Percentiles rank a stretch among this genome's conserved stretches.
These are phyloP conservation scores for Didymella lethalis DNA, from an alignment of 2,329 filamentous ascomycete species.

Conservation along the genomic window DNA sequence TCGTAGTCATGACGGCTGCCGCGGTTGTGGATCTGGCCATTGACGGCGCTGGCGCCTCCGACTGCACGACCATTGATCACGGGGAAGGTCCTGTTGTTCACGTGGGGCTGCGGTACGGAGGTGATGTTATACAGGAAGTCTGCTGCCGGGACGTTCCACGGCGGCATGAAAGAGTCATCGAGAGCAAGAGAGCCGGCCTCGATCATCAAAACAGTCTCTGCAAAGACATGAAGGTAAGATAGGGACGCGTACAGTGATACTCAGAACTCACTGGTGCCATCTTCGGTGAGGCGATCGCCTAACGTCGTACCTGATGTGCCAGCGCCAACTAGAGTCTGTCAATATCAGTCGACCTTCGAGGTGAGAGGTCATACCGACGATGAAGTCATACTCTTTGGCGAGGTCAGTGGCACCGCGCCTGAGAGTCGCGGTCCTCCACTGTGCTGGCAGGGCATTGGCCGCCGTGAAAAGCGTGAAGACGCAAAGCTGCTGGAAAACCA, in stretches of 20 bases:
- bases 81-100: constrained; percentile 18
- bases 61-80: constrained; percentile 10
- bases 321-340: constrained; percentile 26
- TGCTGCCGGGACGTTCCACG: constrained; percentile 30
- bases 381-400: constrained; percentile 6
- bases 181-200: constrained; percentile 38
- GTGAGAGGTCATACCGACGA: neutral
- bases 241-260: too few relatives aligned
- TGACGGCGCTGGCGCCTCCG: constrained; percentile 44
- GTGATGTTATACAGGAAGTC: constrained; percentile 35
- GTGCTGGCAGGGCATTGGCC: neutral
- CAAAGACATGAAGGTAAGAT: too few relatives aligned
- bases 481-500: neutral
- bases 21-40: constrained; percentile 29
- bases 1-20: constrained; percentile 8
- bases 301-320: constrained; percentile 38
- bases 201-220: constrained; percentile 40
- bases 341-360: neutral
- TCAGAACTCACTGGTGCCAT: constrained; percentile 21
- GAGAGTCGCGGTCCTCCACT: constrained; percentile 1
- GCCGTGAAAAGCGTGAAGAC: neutral
- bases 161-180: constrained; percentile 34
- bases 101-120: constrained; percentile 29
- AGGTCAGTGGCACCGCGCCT: constrained; percentile 1
- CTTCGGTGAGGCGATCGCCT: constrained; percentile 37